Evolutionary conservation across 1,139 yeast species (phyloP), one percentile per base, ranked within the genome.

Genomic region (Taphrina wiesneri): DNA sequence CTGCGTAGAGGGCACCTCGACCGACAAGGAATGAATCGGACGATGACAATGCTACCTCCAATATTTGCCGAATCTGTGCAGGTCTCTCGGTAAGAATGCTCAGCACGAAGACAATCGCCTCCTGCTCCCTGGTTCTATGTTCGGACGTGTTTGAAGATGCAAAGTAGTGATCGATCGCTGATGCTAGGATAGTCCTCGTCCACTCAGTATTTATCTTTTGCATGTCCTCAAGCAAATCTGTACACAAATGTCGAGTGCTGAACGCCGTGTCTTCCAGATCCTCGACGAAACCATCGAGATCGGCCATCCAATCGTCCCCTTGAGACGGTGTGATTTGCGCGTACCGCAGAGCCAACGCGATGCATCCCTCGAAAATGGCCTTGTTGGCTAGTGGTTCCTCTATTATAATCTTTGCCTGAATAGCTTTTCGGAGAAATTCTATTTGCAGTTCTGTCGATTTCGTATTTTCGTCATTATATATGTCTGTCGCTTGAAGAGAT

Each of bases 201-300:
- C 53, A 62, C 7, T 15, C 54, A 13, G 60, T 53, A 21, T 53
- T 41, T n/a, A 62, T 26, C 21, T 62, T 56, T 13, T 28, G 28
- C 36, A 62, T 9, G 5, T 62, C 65, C 17, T 54, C 65, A 34
- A 60, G 51, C 21, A 60, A 34, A 43, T 60, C 64, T 7, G 57
- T 60, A 43, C 57, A 60, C 15, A 60, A n/a, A 39, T 53, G 47
- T 19, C 64, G 41, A n/a, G 57, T 51, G 43, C 57, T 51, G 30
- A 60, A 51, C 1, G 64, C 30, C 2, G 64, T 60, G 23, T 60
- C 64, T 15, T 54, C 60, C 45, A 62, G 17, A 28, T 62, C 65
- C 32, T 54, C 60, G 11, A 62, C 65, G 23, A 62, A 62, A 13
- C 60, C 60, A 17, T 62, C 65, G 19, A 54, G n/a, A 45, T 62